phyloP scores from a whole-genome alignment of 176 grass and related monocot genomes.

The Avena atlantica region DNA sequence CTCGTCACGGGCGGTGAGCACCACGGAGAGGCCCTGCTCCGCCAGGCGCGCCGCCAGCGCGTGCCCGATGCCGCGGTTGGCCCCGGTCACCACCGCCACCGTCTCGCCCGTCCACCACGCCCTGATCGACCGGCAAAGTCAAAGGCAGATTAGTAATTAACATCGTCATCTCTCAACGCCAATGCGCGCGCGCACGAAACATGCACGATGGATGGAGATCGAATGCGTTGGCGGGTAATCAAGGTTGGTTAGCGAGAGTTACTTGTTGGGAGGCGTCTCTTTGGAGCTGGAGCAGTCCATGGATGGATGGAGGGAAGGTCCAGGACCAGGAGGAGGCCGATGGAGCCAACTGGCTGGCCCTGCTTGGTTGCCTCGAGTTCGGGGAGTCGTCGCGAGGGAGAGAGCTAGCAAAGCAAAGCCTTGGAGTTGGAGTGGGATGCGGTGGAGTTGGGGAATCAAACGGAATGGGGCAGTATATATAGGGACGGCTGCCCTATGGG shows the following conservation, averaged over 20 bases:
- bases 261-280: constrained; percentile 45
- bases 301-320: background rate
- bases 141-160: background rate
- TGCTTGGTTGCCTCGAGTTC: background rate
- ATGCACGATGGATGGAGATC: background rate
- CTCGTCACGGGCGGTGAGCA: constrained; percentile 73
- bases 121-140: background rate
- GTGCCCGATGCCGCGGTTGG: constrained; percentile 76
- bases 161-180: background rate
- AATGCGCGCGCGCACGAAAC: background rate
- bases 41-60: constrained; percentile 60
- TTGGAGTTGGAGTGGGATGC: constrained; percentile 1
- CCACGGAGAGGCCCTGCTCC: constrained; percentile 72
- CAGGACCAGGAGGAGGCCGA: background rate
- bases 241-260: constrained; percentile 9
- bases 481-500: background rate
- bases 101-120: constrained; percentile 75
- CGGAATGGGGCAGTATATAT: background rate
- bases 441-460: background rate
- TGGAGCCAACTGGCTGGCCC: background rate
- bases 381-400: background rate
- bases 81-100: constrained; percentile 79
- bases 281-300: constrained; percentile 55
- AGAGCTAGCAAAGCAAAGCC: background rate
- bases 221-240: background rate